Percentiles rank a stretch among this genome's conserved stretches.
Conservation (phyloP, 192 early-diverging fungal genomes). For the Martensiomyces pterosporus region DNA sequence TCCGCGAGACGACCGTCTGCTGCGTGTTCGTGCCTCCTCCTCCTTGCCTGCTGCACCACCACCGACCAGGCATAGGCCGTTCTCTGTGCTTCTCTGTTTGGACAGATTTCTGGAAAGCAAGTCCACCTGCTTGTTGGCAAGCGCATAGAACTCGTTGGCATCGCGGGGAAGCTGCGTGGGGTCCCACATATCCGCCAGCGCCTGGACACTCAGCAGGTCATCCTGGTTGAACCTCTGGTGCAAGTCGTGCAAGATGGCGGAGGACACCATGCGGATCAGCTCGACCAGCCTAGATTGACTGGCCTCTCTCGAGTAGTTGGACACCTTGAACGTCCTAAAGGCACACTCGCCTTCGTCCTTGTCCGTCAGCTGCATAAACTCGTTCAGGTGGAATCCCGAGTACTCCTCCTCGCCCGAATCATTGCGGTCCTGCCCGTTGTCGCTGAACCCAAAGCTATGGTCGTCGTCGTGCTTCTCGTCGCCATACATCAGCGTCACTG, state of each 20-base stretch:
- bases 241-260: slow-evolving; percentile 36
- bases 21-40: no score
- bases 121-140: slow-evolving; percentile 14
- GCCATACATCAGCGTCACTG: slow-evolving; percentile 44
- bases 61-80: not conserved
- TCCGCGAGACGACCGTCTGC: no score
- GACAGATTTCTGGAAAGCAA: slow-evolving; percentile 15
- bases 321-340: slow-evolving; percentile 31
- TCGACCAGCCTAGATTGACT: slow-evolving; percentile 34
- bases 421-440: not conserved
- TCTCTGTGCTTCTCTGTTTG: not conserved
- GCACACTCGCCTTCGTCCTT: slow-evolving; percentile 9
- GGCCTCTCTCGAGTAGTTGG: slow-evolving; percentile 18
- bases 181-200: slow-evolving; percentile 41
- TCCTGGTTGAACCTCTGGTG: slow-evolving; percentile 26
- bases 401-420: slow-evolving; percentile 24
- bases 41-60: no score
- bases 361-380: slow-evolving; percentile 45
- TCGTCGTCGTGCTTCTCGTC: slow-evolving; percentile 24
- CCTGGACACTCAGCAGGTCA: slow-evolving; percentile 33
- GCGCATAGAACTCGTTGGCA: not conserved
- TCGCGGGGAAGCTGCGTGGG: slow-evolving; percentile 32
- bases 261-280: slow-evolving; percentile 41
- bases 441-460: slow-evolving; percentile 1
- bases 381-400: slow-evolving; percentile 41